Base-by-base conservation (phyloP, 2,329 filamentous ascomycete species). In the Ophiostoma quercus region DNA sequence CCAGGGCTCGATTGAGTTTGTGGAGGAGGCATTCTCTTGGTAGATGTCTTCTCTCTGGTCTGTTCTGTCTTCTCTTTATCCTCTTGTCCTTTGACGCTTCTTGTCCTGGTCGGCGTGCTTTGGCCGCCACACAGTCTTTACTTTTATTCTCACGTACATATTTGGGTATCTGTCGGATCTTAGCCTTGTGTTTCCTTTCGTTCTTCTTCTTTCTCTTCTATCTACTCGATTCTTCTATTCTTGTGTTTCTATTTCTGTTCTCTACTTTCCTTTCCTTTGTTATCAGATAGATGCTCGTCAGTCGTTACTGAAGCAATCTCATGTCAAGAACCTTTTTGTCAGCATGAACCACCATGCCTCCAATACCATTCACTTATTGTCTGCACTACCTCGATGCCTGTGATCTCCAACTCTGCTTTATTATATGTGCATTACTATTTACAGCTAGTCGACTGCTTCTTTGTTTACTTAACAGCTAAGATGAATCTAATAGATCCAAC, bases 11-110 rank as follows among this genome's bases (percentile, higher is more conserved):
- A 87, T 94, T 69, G 91, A 94, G 76, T 92, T 94, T 78, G 84
- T 91, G 72, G 91, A 94, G 79, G 90, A 94, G 78, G 89, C 90
- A 4, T 94, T 94, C 80, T 84, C 83, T 2, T 86, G 84, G 84
- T 86, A 81, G 69, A 5, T 29, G 19, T 51, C 19, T 3, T 62
- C 22, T 67, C 29, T 54, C 39, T 22, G n/a, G n/a, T 57, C 60
- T 29, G 12, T 41, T 12, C 22, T 67, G 25, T n/a, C 12, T 25
- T 22, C n/a, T 14, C n/a, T n/a, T n/a, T n/a, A n/a, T n/a, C 57
- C n/a, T 19, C 34, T n/a, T 68, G 19, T 47, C 43, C 41, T 57
- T 32, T 16, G 67, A 51, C 47, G n/a, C 11, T 63, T 29, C 60
- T 62, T 2, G 54, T 69, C 37, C 63, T n/a, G 25, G 29, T 22